Conservation (phyloP, 352 stramenopile genomes). For the Globisporangium sylvaticum region DNA sequence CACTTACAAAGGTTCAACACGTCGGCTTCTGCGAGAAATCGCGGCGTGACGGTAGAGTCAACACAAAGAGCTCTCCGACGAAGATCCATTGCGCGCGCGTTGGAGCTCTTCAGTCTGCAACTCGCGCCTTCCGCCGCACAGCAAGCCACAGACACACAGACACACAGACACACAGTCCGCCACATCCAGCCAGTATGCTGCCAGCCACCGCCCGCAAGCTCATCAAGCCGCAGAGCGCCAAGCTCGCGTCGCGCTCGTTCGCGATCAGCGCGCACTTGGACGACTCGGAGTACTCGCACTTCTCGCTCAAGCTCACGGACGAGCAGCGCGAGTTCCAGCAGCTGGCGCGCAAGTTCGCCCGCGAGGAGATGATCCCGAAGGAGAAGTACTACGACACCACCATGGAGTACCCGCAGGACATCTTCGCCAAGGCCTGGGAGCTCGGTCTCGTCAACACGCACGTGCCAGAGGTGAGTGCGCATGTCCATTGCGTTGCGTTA, state of each 20-base stretch:
- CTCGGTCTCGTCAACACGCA: conserved; percentile 87
- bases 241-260: conserved; percentile 30
- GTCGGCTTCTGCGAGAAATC: conserved; percentile 7
- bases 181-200: conserved; percentile 15
- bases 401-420: conserved; percentile 84
- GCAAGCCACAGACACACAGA: neutral
- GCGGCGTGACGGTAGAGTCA: conserved; percentile 2
- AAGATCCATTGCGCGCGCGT: neutral
- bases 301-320: conserved; percentile 83
- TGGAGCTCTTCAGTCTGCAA: conserved; percentile 11
- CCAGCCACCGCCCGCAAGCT: conserved; percentile 15
- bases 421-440: conserved; percentile 89
- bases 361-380: conserved; percentile 88
- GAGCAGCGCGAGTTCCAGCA: conserved; percentile 87
- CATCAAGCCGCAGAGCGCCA: conserved; percentile 3
- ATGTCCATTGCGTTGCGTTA: neutral
- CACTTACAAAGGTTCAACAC: neutral
- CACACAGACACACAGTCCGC: neutral
- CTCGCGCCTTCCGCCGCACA: neutral
- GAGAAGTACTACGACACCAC: conserved; percentile 80
- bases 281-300: conserved; percentile 42
- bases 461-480: conserved; percentile 42
- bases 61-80: neutral
- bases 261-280: conserved; percentile 41
- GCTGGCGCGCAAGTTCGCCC: conserved; percentile 85